Base-by-base conservation (phyloP, 306 rosid species). In the Gleditsia sinensis region DNA sequence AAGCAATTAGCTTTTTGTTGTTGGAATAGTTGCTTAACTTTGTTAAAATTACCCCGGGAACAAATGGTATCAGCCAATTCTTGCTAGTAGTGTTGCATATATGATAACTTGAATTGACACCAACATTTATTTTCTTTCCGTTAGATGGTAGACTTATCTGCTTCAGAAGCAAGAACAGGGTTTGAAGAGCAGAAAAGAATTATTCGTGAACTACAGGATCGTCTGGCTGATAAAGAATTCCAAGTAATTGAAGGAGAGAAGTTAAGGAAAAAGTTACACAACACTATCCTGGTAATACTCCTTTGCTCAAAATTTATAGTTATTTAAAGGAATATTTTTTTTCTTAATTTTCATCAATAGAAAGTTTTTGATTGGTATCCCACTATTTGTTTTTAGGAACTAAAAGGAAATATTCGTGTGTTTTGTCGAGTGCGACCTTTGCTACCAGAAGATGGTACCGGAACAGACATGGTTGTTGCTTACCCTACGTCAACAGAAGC, bases 391-490 rank as follows among this genome's bases (percentile, higher is more conserved):
- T 67, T 20, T 27, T 55, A 95, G 99, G 99, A 95, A 78, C 72
- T 95, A 9, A 95, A 95, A 86, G 99, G 99, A 53, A 95, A 95
- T 72, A 95, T 95, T 66, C 88, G 99, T 7, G 99, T 95, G 3
- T 95, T 95, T 63, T 93, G 98, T 65, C 93, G 98, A 25, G 97
- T 95, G 40, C 91, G 99, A 14, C 98, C 99, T 23, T 75, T 90
- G 80, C 84, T 92, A 63, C 92, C 98, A 14, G 97, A 95, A 21
- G 99, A 95, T 61, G 81, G 87, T 70, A 69, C 65, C n/a, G 91
- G 85, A 64, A 57, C 90, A 1, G 90, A 92, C 28, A 68, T 86
- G 54, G 90, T 82, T 27, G 73, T 95, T 67, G 85, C 98, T 50
- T 95, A 83, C 81, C 98, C 98, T 60, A 82, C 88, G 1, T 82